Percentiles rank a stretch among this genome's conserved stretches.
Evolutionary conservation across 306 rosid genomes (phyloP).

Genomic region (Medicago truncatula): MtrunA17r5.0-ANR NC_053047.1:3258501-3259000

Average conservation of each 20-base stretch:
- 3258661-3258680: too few species aligned
- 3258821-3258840: constrained; percentile 1
- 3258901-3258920: not conserved
- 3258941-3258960: not conserved
- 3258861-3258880: not conserved
- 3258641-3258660: too few species aligned
- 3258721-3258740: not conserved
- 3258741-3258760: not conserved
- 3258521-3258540: too few species aligned
- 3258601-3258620: too few species aligned
- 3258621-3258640: too few species aligned
- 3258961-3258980: not conserved
- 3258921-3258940: too few species aligned
- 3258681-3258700: too few species aligned
- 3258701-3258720: too few species aligned
- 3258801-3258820: not conserved
- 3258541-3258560: too few species aligned
- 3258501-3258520: too few species aligned
- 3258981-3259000: not conserved
- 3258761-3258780: not conserved
- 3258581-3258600: too few species aligned
- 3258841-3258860: not conserved
- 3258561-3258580: too few species aligned
- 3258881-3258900: not conserved
- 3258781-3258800: not conserved